Percentiles rank a stretch among this genome's conserved stretches.
Conservation (phyloP, 2,329 filamentous ascomycete species). For the Fusarium burgessii region DNA sequence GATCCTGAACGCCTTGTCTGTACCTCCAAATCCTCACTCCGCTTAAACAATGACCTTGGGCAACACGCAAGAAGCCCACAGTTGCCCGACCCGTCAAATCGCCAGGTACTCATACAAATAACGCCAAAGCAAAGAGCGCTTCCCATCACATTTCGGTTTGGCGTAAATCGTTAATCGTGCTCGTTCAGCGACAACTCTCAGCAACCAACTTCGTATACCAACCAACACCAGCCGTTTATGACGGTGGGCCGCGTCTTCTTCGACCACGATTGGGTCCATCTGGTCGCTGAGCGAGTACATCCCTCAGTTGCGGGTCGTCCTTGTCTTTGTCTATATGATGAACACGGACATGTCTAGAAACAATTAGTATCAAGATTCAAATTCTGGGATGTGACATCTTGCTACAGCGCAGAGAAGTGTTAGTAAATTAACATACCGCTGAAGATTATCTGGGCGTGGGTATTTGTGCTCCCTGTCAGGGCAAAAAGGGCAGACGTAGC, state of each 20-base stretch:
- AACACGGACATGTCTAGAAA: slow-evolving; percentile 84
- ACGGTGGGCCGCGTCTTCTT: slow-evolving; percentile 70
- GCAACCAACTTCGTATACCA: neutral
- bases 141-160: slow-evolving; percentile 9
- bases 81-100: slow-evolving; percentile 15
- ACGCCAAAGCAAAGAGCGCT: slow-evolving; percentile 20
- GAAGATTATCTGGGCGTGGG: slow-evolving; percentile 93
- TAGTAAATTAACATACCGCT: slow-evolving; percentile 71
- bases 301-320: slow-evolving; percentile 83
- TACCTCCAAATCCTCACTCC: slow-evolving; percentile 13
- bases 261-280: slow-evolving; percentile 87
- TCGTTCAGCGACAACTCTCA: neutral
- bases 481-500: slow-evolving; percentile 97
- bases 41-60: neutral
- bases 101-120: slow-evolving; percentile 33
- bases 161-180: slow-evolving; percentile 22
- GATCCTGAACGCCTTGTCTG: slow-evolving; percentile 41
- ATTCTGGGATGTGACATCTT: neutral
- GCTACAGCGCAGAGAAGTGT: neutral
- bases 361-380: slow-evolving; percentile 15
- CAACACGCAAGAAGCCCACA: slow-evolving; percentile 6
- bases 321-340: slow-evolving; percentile 92
- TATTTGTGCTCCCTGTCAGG: slow-evolving; percentile 94
- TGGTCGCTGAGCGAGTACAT: slow-evolving; percentile 86
- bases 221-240: slow-evolving; percentile 29